Evolutionary conservation across 257 asterid genomes (phyloP), one percentile per base, ranked within the genome.

Genomic region (Rubia yunnanensis): DNA sequence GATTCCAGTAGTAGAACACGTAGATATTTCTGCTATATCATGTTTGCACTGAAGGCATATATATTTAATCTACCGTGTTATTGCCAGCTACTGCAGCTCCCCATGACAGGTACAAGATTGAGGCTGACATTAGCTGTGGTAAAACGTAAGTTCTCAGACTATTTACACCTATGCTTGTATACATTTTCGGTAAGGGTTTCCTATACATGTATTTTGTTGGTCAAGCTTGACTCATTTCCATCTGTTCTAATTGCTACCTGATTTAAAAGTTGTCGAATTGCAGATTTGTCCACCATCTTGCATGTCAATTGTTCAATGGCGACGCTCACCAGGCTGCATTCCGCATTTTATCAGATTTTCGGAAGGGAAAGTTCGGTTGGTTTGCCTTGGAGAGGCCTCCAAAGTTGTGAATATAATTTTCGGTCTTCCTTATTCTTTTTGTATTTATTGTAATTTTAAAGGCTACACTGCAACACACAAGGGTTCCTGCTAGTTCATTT

Each of bases 281-380:
- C 92, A 92, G 99, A 50, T 89, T 87, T 72, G 92, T 92, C 57
- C 81, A 86, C 84, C 86, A 86, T 84, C 78, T 92, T 35, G 96
- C 95, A 8, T 72, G 66, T 68, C 88, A 77, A 54, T 71, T 89
- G 57, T 92, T 92, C 84, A 89, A 89, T 24, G 97, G 95, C 50
- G 97, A 92, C 78, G 69, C 64, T 41, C 82, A 92, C 73, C 99
- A 92, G 81, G 96, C 95, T 48, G 88, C 96, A 23, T 90, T 83
- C 11, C 94, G 99, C 15, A 77, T 92, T 60, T 73, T 92, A 82
- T 80, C 94, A 1, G 99, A 92, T 80, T 92, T 84, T 73, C 85
- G 97, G 17, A 92, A 92, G 74, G 97, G 97, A 66, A 89, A 75
- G 76, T 83, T 92, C 28, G 97, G 96, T 50, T 84, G 94, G 87